Conservation (phyloP, 257 asterid species). For the Lycium ferocissimum region DNA sequence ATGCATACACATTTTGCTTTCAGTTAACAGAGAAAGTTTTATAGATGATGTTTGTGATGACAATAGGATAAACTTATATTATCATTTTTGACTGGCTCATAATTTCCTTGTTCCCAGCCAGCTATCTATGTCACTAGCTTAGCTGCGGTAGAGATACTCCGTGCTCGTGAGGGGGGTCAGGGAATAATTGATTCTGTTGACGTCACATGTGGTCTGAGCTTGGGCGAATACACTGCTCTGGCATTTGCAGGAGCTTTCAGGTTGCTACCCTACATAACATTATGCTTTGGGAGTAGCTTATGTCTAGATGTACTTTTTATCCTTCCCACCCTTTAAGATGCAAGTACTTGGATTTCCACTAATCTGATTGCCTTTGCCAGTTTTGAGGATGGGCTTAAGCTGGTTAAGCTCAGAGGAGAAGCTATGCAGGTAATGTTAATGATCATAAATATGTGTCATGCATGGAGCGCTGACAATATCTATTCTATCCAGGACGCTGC, state of each 20-base stretch:
- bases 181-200: conserved; percentile 88
- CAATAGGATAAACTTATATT: neutral
- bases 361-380: conserved; percentile 50
- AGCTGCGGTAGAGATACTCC: conserved; percentile 97
- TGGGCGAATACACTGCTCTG: conserved; percentile 98
- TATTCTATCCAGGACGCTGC: conserved; percentile 73
- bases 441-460: neutral
- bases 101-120: conserved; percentile 63
- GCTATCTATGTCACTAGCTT: conserved; percentile 95
- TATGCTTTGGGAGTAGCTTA: neutral
- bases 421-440: conserved; percentile 84
- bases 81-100: neutral
- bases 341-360: conserved; percentile 15
- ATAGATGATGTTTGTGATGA: neutral
- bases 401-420: conserved; percentile 88
- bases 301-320: neutral
- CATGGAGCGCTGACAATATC: conserved; percentile 13
- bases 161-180: conserved; percentile 95
- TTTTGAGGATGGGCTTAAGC: conserved; percentile 97
- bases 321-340: neutral
- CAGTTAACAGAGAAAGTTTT: neutral
- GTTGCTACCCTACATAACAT: conserved; percentile 42
- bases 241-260: conserved; percentile 98
- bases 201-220: conserved; percentile 94
- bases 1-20: conserved; percentile 5